These are phyloP conservation scores for Apiospora phragmitis DNA, from an alignment of 2,329 filamentous ascomycete genomes.

Conservation along the genomic window DNA sequence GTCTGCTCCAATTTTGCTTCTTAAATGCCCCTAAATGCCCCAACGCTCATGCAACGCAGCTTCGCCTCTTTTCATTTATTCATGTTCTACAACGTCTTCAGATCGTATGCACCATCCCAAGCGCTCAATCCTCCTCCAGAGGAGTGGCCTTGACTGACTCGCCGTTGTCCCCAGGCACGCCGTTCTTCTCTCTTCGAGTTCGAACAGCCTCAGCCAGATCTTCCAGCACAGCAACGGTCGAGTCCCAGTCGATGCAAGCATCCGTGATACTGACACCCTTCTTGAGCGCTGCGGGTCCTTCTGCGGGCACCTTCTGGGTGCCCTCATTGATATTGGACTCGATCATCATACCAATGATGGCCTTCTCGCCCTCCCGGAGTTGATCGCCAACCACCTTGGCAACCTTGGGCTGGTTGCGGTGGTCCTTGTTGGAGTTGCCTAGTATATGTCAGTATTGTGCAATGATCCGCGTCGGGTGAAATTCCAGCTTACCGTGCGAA, in stretches of 20 bases:
- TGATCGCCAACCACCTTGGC: conserved; percentile 81
- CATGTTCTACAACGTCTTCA: not conserved
- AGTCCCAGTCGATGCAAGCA: conserved; percentile 93
- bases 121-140: conserved; percentile 50
- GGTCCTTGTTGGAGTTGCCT: conserved; percentile 97
- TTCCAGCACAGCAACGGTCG: conserved; percentile 78
- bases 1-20: not conserved
- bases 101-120: not conserved
- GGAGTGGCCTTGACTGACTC: conserved; percentile 42
- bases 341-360: conserved; percentile 96
- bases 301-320: conserved; percentile 82
- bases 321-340: conserved; percentile 95
- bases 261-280: conserved; percentile 94
- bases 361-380: conserved; percentile 80
- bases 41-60: not conserved
- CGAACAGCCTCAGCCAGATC: conserved; percentile 83
- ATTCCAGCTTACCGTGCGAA: conserved; percentile 72
- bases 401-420: conserved; percentile 95
- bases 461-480: not conserved
- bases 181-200: conserved; percentile 62
- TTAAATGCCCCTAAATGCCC: not conserved
- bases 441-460: not conserved
- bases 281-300: conserved; percentile 76
- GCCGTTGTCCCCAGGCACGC: conserved; percentile 31
- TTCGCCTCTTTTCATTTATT: conserved; percentile 1